Base-by-base conservation (phyloP, 2,329 filamentous ascomycete species). In the Coniochaeta pulveracea region DNA sequence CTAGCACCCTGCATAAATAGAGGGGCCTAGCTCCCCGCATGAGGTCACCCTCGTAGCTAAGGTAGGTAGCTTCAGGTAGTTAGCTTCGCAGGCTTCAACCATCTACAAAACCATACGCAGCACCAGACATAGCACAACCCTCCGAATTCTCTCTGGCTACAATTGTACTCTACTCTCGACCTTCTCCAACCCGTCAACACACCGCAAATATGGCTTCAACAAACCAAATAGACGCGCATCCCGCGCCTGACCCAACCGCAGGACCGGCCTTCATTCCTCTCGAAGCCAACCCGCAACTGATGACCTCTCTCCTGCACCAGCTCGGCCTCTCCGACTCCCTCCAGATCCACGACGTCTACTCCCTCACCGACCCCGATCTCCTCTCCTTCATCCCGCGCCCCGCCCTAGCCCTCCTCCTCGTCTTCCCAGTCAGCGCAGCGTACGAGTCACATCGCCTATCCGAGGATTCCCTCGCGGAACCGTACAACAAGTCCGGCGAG, bases 291-390 rank as follows among this genome's bases (percentile, higher is more conserved):
- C 88, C 91, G 0, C 76, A 85, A 58, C 76, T 95, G 19, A 91
- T 96, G 78, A 88, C 78, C 34, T 61, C 68, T 26, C 78, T 96
- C 22, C 72, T 93, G 31, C 83, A 82, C 62, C 76, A 76, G 45
- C 81, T 96, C 17, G 89, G 89, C 42, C 75, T 96, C 36, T 81
- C 82, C n/a, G 50, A 61, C n/a, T 65, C 70, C 17, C 70, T 96
- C 28, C 68, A 74, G 47, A 79, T 94, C 59, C 80, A 93, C 65
- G 89, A 96, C 58, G 85, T 96, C 55, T 95, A 80, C 70, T 88
- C 80, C 45, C 79, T 96, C 50, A 80, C 82, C 42, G 88, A 96
- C 34, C 77, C 83, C 0, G 78, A 86, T 34, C 72, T 95, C 24
- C 76, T 96, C 33, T 72, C 76, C 40, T 86, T 94, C 57, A 76